Evolutionary conservation across 2,329 filamentous ascomycete species (phyloP), one percentile per base, ranked within the genome.

Genomic region (Aureobasidium sp.): DNA sequence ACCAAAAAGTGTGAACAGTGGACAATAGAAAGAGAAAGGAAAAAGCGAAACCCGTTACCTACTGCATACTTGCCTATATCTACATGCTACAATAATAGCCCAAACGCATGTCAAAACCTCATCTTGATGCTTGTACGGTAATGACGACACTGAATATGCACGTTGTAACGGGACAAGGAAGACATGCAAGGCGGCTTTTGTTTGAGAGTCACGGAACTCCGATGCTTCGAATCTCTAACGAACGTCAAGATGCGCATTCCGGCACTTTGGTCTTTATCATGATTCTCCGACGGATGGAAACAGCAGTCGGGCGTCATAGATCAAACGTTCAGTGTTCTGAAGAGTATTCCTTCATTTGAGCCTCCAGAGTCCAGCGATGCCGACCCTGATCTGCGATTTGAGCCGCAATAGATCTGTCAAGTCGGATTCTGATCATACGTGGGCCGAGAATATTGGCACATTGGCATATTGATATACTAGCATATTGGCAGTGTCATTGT

Each of bases 91-190:
- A 17, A 7, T 25, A 32, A 12, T 27, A 10, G 3, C 39, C 4
- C 27, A 29, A 8, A 29, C 29, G 24, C 39, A 42, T 42, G n/a
- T 25, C 39, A 42, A 29, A 12, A 22, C 41, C 41, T 45, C 41
- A 45, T 22, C 8, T 19, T 34, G 40, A 22, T 30, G 16, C 32
- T 45, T 42, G 25, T n/a, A n/a, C n/a, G n/a, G n/a, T 42, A 4
- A 42, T 42, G 39, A 42, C 39, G 41, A 45, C 41, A 34, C 29
- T 3, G 19, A 32, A 34, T 45, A 45, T 45, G 41, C 41, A 45
- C 29, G 41, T 45, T 34, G 41, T n/a, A 14, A 45, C 25, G 41
- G 27, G 11, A 34, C 41, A 34, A 4, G 12, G 27, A 22, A 45
- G 41, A 35, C 12, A 35, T 35, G 32, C 32, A 34, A n/a, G 41